These are phyloP conservation scores for Pythium apleroticum DNA, from an alignment of 352 stramenopile genomes.

Conservation along the genomic window DNA sequence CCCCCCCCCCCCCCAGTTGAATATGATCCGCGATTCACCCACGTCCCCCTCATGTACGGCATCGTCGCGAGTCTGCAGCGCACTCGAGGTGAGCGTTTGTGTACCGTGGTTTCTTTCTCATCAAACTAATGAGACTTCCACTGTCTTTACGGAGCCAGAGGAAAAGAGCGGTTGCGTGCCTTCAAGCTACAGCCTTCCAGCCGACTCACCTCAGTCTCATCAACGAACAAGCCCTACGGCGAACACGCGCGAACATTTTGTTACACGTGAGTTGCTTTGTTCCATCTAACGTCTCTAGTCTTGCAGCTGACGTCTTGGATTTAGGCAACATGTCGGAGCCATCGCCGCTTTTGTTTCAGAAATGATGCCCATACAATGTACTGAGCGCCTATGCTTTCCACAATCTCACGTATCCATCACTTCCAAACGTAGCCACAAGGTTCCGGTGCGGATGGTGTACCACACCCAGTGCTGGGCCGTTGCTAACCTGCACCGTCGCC, in stretches of 20 bases:
- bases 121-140: not conserved
- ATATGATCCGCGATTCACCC: constrained; percentile 59
- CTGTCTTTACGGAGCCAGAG: not conserved
- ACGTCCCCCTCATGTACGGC: constrained; percentile 85
- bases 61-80: constrained; percentile 61
- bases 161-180: not conserved
- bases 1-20: constrained; percentile 41
- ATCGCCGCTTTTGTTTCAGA: constrained; percentile 46
- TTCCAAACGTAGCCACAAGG: constrained; percentile 86
- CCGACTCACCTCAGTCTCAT: not conserved
- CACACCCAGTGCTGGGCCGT: constrained; percentile 77
- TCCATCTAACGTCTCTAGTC: not conserved
- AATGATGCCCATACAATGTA: constrained; percentile 22
- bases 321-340: constrained; percentile 24
- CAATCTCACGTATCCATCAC: constrained; percentile 78
- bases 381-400: constrained; percentile 66
- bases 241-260: not conserved
- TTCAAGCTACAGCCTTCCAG: not conserved
- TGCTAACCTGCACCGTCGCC: constrained; percentile 78
- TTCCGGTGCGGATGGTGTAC: constrained; percentile 89
- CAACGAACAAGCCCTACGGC: not conserved
- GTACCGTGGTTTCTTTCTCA: not conserved
- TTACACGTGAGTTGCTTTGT: not conserved
- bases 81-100: constrained; percentile 16
- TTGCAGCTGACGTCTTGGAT: not conserved